phyloP scores from a whole-genome alignment of 176 grass and related monocot genomes.

The Hordeum marinum region DNA sequence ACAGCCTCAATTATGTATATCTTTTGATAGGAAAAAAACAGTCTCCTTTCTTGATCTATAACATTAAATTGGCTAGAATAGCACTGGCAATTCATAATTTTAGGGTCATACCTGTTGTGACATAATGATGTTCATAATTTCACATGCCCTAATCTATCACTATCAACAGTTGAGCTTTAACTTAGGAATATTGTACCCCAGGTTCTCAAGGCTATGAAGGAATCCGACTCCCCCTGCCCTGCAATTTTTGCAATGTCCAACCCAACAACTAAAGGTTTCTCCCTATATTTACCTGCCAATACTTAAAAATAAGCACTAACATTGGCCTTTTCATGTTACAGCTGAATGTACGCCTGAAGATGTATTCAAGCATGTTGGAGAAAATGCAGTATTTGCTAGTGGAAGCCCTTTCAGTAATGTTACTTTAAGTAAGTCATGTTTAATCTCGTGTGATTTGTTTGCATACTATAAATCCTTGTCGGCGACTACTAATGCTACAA shows the following conservation, averaged over 20 bases:
- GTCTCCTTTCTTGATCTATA: not conserved
- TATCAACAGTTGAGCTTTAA: conserved; percentile 17
- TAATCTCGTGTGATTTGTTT: conserved; percentile 14
- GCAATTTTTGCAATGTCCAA: conserved; percentile 99
- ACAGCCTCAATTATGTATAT: conserved; percentile 3
- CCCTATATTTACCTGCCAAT: not conserved
- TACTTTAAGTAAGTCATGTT: conserved; percentile 56
- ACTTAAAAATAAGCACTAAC: conserved; percentile 18
- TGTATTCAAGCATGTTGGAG: conserved; percentile 87
- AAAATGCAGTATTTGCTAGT: conserved; percentile 93
- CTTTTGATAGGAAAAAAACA: not conserved
- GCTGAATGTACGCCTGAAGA: conserved; percentile 91
- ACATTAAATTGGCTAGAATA: not conserved
- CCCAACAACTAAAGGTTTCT: conserved; percentile 79
- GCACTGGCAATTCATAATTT: not conserved
- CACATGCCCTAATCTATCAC: not conserved
- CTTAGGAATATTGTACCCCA: conserved; percentile 30
- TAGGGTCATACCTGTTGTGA: not conserved
- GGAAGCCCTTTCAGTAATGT: conserved; percentile 89
- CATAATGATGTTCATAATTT: not conserved
- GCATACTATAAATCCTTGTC: not conserved
- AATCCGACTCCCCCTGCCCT: conserved; percentile 81
- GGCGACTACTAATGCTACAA: conserved; percentile 9
- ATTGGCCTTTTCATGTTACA: conserved; percentile 40
- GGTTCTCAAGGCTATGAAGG: conserved; percentile 95